These are phyloP conservation scores for Acarospora socialis DNA, from an alignment of 2,329 filamentous ascomycete species.

Conservation along the genomic window DNA sequence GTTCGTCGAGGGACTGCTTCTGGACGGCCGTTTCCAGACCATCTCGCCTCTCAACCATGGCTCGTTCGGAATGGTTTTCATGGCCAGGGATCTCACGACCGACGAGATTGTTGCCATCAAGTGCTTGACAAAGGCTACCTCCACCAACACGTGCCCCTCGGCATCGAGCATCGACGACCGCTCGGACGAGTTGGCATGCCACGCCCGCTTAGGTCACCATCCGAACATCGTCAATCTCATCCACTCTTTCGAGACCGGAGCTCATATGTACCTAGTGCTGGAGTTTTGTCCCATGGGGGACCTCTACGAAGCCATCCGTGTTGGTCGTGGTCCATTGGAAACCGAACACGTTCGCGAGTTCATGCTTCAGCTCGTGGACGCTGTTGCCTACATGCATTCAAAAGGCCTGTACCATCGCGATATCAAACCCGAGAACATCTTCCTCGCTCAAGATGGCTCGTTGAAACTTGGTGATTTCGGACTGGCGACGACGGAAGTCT, in stretches of 20 bases:
- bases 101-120: slow-evolving; percentile 84
- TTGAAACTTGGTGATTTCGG: slow-evolving; percentile 98
- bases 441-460: slow-evolving; percentile 67
- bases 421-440: slow-evolving; percentile 99
- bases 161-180: slow-evolving; percentile 66
- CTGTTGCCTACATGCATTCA: slow-evolving; percentile 77
- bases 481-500: slow-evolving; percentile 73
- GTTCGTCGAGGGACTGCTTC: slow-evolving; percentile 64
- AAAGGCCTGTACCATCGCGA: slow-evolving; percentile 92
- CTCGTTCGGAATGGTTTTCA: slow-evolving; percentile 97
- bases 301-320: slow-evolving; percentile 91
- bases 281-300: slow-evolving; percentile 94
- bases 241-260: slow-evolving; percentile 79
- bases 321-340: slow-evolving; percentile 73
- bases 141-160: slow-evolving; percentile 43
- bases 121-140: slow-evolving; percentile 73
- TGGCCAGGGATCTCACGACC: slow-evolving; percentile 66
- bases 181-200: slow-evolving; percentile 48
- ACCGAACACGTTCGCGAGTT: slow-evolving; percentile 95
- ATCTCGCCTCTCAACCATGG: slow-evolving; percentile 94
- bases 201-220: slow-evolving; percentile 64
- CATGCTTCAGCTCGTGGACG: slow-evolving; percentile 86
- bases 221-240: slow-evolving; percentile 89
- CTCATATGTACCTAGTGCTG: slow-evolving; percentile 81
- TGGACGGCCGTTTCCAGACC: slow-evolving; percentile 81